Evolutionary conservation across 192 early-diverging fungal species (phyloP), one percentile per base, ranked within the genome.

Genomic region (Coemansia sp.): DNA sequence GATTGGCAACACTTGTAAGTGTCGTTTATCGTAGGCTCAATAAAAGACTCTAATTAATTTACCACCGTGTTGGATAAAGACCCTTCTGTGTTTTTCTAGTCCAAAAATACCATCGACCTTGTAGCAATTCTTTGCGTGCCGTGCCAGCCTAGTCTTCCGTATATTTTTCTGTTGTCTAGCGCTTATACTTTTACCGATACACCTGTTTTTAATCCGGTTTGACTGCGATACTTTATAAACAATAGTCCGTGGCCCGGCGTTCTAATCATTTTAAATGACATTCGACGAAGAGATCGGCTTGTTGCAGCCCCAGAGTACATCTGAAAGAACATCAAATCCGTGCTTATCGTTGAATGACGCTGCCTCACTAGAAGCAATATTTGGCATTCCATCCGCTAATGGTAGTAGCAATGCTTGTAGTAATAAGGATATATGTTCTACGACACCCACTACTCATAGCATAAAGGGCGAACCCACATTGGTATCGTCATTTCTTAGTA

Each of bases 201-300:
- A 4, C 39, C 17, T 46, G 17, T 14, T 17, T 3, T 14, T 2
- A 14, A 46, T 14, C 39, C 17, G 11, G 3, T 14, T 46, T 46
- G 39, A 46, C 39, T 46, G 9, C 14, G 17, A 46, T 17, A 46
- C 39, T 3, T 46, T 46, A 46, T 17, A 46, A 46, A 46, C 17
- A 46, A 3, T 46, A 17, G 3, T 14, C 17, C 39, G 39, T 46
- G 39, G 5, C 3, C 3, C 9, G 11, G 39, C 39, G 17, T 9
- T 17, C 11, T 46, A 46, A 46, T 46, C 5, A 17, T 14, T 5
- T 3, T 61, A 39, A 39, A 63, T 63, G 61, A 52, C 61, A 17
- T 63, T 63, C 52, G 36, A 32, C 25, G 55, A 67, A 23, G 65
- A 67, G 7, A 53, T 59, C 17, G 57, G 59, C n/a, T 25, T 23